Conservation (phyloP, 139 green algal species). For the Parachlorella kessleri region DNA sequence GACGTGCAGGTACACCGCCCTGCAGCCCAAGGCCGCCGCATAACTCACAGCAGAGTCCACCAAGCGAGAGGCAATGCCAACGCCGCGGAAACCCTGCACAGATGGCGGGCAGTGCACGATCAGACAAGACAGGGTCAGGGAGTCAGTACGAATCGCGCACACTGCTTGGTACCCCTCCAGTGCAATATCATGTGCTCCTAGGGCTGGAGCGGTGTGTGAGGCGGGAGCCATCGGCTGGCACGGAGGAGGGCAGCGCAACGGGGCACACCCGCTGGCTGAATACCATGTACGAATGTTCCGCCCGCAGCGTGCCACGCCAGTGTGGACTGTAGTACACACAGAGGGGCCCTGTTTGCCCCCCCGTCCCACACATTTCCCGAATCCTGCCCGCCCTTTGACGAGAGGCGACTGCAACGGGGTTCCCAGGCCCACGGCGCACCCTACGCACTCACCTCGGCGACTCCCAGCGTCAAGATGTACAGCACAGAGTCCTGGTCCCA, state of each 20-base stretch:
- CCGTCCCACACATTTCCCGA: too few relatives aligned
- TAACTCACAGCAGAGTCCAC: neutral
- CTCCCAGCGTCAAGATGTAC: conserved; percentile 30
- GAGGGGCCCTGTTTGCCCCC: too few relatives aligned
- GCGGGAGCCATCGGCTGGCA: too few relatives aligned
- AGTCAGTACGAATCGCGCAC: neutral
- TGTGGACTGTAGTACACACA: too few relatives aligned
- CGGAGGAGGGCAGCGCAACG: too few relatives aligned
- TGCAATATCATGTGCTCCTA: neutral
- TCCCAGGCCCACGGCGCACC: too few relatives aligned
- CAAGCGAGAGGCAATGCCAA: conserved; percentile 12
- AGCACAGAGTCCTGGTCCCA: conserved; percentile 2
- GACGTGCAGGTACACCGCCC: conserved; percentile 21
- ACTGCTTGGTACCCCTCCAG: neutral
- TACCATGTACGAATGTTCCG: too few relatives aligned
- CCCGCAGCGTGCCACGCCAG: too few relatives aligned
- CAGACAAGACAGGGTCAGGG: neutral
- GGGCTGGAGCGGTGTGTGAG: too few relatives aligned
- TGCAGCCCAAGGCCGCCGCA: neutral
- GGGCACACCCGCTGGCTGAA: too few relatives aligned
- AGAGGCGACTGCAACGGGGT: too few relatives aligned
- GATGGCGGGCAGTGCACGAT: neutral
- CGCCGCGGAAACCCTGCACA: conserved; percentile 10
- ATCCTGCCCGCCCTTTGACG: too few relatives aligned
- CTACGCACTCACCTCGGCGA: conserved; percentile 22